Conservation (phyloP, 768 basidiomycete species). For the Termitomyces sp. region DNA sequence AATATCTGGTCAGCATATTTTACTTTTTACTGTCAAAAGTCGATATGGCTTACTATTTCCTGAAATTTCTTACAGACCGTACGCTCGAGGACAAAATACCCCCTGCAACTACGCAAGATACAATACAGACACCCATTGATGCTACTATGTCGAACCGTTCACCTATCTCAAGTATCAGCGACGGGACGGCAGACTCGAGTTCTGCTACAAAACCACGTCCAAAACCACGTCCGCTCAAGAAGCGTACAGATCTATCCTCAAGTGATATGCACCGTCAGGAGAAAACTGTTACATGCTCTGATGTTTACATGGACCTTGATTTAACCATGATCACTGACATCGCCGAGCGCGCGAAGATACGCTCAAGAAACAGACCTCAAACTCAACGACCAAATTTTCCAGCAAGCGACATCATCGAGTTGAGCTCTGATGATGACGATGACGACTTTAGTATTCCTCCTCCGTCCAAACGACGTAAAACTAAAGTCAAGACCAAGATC, state of each 20-base stretch:
- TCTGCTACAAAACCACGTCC: slow-evolving; percentile 21
- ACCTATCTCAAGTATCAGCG: background rate
- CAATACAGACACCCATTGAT: slow-evolving; percentile 1
- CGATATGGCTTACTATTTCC: background rate
- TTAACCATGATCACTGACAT: slow-evolving; percentile 28
- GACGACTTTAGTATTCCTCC: slow-evolving; percentile 22
- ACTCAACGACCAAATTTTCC: slow-evolving; percentile 1
- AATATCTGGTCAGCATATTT: background rate
- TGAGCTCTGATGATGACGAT: slow-evolving; percentile 38
- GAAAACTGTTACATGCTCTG: background rate
- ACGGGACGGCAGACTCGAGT: background rate
- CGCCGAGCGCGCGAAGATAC: slow-evolving; percentile 56
- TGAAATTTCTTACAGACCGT: background rate
- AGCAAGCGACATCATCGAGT: slow-evolving; percentile 34
- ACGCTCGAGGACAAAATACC: background rate
- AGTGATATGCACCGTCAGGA: background rate
- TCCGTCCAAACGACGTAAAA: slow-evolving; percentile 18
- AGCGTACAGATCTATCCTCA: slow-evolving; percentile 3
- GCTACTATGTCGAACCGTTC: background rate
- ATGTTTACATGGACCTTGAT: slow-evolving; percentile 9
- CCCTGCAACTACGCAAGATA: slow-evolving; percentile 5
- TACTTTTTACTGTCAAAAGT: background rate
- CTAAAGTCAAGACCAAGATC: slow-evolving; percentile 18
- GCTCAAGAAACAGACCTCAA: slow-evolving; percentile 30
- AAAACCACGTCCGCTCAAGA: slow-evolving; percentile 22